Base-by-base conservation (phyloP, 371 early-diverging fungal species). In the Conidiobolus coronatus region DNA sequence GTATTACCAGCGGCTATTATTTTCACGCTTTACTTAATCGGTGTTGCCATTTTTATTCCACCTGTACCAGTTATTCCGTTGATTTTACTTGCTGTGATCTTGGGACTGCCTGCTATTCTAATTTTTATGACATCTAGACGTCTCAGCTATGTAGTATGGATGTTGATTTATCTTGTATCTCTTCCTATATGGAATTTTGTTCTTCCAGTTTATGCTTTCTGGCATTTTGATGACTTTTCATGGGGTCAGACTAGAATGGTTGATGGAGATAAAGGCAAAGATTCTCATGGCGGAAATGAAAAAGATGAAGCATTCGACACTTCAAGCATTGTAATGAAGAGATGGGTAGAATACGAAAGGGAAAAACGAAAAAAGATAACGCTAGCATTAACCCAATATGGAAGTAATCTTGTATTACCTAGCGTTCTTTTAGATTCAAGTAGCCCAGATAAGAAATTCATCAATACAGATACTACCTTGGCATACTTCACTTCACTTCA, bases 151-250 rank as follows among this genome's bases (percentile, higher is more conserved):
- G 53, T 83, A n/a, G 40, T 64, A 14, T 89, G 85, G 82, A 73
- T 86, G 68, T 1, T 64, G 63, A 68, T 75, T n/a, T 76, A 70
- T 48, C 49, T 76, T 19, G 46, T 62, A 36, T 80, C 86, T 21
- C 61, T 93, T 20, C 93, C 93, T 3, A 70, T 97, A n/a, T 97
- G 98, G 98, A 91, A 93, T 62, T 71, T 86, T 51, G 60, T 87
- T 8, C 68, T 96, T 5, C 97, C 97, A 2, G 49, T 82, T 2
- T 96, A 96, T 53, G 79, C 93, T 0, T 85, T 75, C 66, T 95
- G 95, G 95, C 86, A 88, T 55, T 86, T 92, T 61, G 95, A 94
- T 52, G 90, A 94, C 62, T 91, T 94, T 55, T 71, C 77, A 20
- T 94, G 95, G 89, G 89, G 89, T 43, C 81, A 92, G 52, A 99